Conservation (phyloP, 106 monocot genomes). For the Dioscorea zingiberensis region DNA sequence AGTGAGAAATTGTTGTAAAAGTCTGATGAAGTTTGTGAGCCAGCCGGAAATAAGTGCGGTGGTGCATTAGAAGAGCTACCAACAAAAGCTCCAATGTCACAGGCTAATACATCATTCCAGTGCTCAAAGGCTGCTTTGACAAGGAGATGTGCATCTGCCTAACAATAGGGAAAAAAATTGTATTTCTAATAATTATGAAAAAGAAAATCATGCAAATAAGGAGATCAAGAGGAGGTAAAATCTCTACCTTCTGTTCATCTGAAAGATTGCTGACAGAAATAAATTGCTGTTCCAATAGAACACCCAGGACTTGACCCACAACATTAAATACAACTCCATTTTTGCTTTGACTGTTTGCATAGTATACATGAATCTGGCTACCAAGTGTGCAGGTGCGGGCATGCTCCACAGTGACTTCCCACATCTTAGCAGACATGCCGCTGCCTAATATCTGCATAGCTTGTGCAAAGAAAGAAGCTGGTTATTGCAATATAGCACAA, state of each 20-base stretch:
- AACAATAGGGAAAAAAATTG: slow-evolving; percentile 4
- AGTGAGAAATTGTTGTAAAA: slow-evolving; percentile 21
- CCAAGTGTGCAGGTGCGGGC: slow-evolving; percentile 59
- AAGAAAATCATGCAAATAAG: background rate
- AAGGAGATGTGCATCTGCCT: slow-evolving; percentile 49
- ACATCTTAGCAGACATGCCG: slow-evolving; percentile 96
- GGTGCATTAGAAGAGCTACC: slow-evolving; percentile 15
- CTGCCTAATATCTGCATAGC: slow-evolving; percentile 76
- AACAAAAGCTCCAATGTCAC: slow-evolving; percentile 9
- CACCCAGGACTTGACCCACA: slow-evolving; percentile 63
- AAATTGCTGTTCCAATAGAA: slow-evolving; percentile 37
- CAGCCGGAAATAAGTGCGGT: slow-evolving; percentile 6
- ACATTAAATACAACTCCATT: slow-evolving; percentile 61
- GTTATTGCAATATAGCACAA: background rate
- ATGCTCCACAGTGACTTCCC: slow-evolving; percentile 84
- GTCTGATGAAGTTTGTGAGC: slow-evolving; percentile 8
- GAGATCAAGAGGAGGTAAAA: background rate
- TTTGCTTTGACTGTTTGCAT: slow-evolving; percentile 19
- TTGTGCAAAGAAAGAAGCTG: slow-evolving; percentile 13
- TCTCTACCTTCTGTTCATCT: slow-evolving; percentile 56
- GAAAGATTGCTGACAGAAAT: slow-evolving; percentile 39
- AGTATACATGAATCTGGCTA: slow-evolving; percentile 44
- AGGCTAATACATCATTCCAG: slow-evolving; percentile 29
- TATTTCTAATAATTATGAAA: background rate
- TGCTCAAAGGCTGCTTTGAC: slow-evolving; percentile 50